phyloP scores from a whole-genome alignment of 768 basidiomycete species.

The Kwoniella dejecticola region DNA sequence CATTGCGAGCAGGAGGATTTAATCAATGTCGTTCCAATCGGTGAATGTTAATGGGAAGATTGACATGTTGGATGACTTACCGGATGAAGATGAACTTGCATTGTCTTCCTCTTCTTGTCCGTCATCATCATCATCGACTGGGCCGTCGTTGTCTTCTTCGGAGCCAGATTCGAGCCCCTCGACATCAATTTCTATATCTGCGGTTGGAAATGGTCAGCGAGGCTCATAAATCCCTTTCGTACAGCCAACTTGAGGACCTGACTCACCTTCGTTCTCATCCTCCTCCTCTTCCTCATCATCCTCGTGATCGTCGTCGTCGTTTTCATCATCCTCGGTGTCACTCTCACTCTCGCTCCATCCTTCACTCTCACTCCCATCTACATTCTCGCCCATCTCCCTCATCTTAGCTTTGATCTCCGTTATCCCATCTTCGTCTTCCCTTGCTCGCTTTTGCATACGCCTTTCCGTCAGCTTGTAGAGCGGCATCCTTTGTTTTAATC shows the following conservation, averaged over 20 bases:
- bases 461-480: conserved; percentile 45
- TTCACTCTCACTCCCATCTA: conserved; percentile 16
- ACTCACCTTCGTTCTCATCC: conserved; percentile 17
- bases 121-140: conserved; percentile 4
- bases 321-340: conserved; percentile 16
- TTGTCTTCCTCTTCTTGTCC: not conserved
- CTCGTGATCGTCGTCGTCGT: conserved; percentile 8
- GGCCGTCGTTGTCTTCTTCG: conserved; percentile 7
- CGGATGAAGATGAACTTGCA: conserved; percentile 9
- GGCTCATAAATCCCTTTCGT: too few species aligned
- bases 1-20: not conserved
- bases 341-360: conserved; percentile 21
- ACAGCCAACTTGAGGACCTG: too few species aligned
- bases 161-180: conserved; percentile 15
- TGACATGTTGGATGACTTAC: conserved; percentile 1
- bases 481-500: conserved; percentile 34
- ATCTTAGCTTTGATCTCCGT: conserved; percentile 27
- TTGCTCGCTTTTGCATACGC: conserved; percentile 33
- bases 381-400: conserved; percentile 25
- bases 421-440: conserved; percentile 41
- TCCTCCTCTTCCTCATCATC: conserved; percentile 20
- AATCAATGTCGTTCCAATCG: too few species aligned
- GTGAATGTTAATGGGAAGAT: too few species aligned
- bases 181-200: conserved; percentile 16
- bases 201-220: too few species aligned